Base-by-base conservation (phyloP, 106 monocot species). In the Acorus gramineus region DNA sequence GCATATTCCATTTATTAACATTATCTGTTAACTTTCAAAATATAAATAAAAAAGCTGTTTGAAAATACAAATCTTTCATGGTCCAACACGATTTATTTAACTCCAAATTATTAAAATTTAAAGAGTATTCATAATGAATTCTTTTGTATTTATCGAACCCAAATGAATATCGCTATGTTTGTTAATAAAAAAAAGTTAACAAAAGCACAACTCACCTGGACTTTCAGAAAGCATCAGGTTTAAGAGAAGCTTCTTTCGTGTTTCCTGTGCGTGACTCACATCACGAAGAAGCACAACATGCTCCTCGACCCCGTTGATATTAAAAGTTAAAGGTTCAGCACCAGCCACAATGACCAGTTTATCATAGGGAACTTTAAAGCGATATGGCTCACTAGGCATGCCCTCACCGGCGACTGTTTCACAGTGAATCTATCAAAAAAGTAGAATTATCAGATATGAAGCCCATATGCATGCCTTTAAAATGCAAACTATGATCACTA, bases 161-260 rank as follows among this genome's bases (percentile, higher is more conserved):
- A 1, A 28, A 28, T 28, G 28, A 28, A 28, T 1, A 28, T 28
- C 28, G 28, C 28, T 28, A 28, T 28, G 28, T 28, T 28, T 28
- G 28, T 28, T 28, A 63, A 52, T 42, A 57, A 42, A 13, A 49
- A n/a, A 59, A 67, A 58, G 0, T 47, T 11, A 61, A 7, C 10
- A 11, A 9, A 7, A 4, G 59, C 4, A 12, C 42, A 49, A 11
- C 47, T 1, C 75, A 86, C 86, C 86, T 7, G 86, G 86, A 61
- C 67, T 73, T 61, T 86, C 82, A 55, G 82, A 82, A 55, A 86
- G 76, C 85, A 86, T 86, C 13, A 86, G 74, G n/a, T 86, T 86
- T 49, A 65, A 57, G 9, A 86, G 73, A 52, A 86, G 76, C 69
- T 80, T 86, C 71, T 62, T 73, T 54, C 82, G 62, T 9, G 82